phyloP scores from a whole-genome alignment of 2,329 filamentous ascomycete species.

The Tothia fuscella region DNA sequence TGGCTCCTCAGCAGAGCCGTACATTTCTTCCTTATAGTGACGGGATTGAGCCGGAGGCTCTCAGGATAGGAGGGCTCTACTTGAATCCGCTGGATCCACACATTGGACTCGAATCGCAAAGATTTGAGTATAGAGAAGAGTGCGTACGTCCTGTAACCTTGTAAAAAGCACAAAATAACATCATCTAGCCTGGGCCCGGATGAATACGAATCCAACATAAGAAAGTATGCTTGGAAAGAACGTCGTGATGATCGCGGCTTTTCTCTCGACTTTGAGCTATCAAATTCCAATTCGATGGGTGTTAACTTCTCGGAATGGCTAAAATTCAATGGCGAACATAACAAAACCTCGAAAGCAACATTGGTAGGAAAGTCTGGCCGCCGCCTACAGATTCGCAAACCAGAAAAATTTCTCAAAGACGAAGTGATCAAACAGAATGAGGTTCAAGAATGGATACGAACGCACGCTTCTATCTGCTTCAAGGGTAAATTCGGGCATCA shows the following conservation, averaged over 20 bases:
- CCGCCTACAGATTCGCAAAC: conserved; percentile 9
- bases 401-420: conserved; percentile 7
- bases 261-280: conserved; percentile 11
- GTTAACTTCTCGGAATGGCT: conserved; percentile 10
- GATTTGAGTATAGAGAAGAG: conserved; percentile 12
- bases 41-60: conserved; percentile 9
- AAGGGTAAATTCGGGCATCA: conserved; percentile 4
- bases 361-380: conserved; percentile 10
- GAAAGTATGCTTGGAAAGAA: conserved; percentile 10
- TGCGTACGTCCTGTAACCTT: not conserved
- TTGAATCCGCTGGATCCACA: conserved; percentile 11
- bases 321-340: conserved; percentile 2
- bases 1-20: conserved; percentile 9
- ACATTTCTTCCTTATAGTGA: conserved; percentile 12
- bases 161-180: not conserved
- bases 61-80: conserved; percentile 11
- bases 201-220: conserved; percentile 9
- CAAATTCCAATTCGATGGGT: conserved; percentile 9
- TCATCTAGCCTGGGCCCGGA: conserved; percentile 3
- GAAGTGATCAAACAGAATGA: conserved; percentile 11
- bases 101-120: conserved; percentile 6
- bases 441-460: conserved; percentile 10
- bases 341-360: conserved; percentile 1
- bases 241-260: conserved; percentile 6
- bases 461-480: conserved; percentile 10